A percentile compares a stretch with the other conserved stretches of the same genome.
phyloP scores from a whole-genome alignment of 768 basidiomycete genomes.

The Trichaptum fuscoviolaceum region DNA sequence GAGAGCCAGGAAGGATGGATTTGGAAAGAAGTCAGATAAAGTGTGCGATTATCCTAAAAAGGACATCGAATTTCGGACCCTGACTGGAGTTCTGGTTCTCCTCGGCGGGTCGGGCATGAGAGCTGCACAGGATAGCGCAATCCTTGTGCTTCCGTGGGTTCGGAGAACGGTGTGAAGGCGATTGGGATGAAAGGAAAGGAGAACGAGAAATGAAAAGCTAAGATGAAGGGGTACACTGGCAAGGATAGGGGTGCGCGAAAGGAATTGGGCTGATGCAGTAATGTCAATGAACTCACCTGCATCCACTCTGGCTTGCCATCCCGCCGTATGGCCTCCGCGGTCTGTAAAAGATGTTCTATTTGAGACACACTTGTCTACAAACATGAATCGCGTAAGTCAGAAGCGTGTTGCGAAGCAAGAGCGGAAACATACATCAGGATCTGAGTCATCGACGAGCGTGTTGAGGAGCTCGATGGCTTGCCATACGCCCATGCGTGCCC shows the following conservation, averaged over 20 bases:
- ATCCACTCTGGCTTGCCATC: constrained; percentile 92
- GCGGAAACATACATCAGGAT: constrained; percentile 62
- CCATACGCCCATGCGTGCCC: constrained; percentile 81
- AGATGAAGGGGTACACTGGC: constrained; percentile 2
- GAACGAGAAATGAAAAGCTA: constrained; percentile 3
- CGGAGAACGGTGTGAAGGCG: background rate
- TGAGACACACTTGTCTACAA: constrained; percentile 69
- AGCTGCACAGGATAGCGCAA: too few relatives aligned
- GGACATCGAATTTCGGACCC: too few relatives aligned
- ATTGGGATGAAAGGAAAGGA: background rate
- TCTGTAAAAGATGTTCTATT: constrained; percentile 88
- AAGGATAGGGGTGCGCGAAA: background rate
- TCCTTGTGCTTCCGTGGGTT: background rate
- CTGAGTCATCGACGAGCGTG: constrained; percentile 84
- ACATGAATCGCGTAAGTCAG: constrained; percentile 19
- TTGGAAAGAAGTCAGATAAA: background rate
- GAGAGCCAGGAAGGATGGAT: background rate
- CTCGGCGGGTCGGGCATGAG: too few relatives aligned
- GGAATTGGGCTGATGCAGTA: too few relatives aligned
- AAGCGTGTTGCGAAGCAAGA: background rate
- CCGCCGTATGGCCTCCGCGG: constrained; percentile 81
- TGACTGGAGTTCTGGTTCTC: background rate
- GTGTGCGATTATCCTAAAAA: background rate
- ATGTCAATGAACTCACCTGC: constrained; percentile 40
- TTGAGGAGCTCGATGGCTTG: constrained; percentile 84